Evolutionary conservation across 345 rosid genomes (phyloP), one percentile per base, ranked within the genome.

Genomic region (Citrus reticulata): DNA sequence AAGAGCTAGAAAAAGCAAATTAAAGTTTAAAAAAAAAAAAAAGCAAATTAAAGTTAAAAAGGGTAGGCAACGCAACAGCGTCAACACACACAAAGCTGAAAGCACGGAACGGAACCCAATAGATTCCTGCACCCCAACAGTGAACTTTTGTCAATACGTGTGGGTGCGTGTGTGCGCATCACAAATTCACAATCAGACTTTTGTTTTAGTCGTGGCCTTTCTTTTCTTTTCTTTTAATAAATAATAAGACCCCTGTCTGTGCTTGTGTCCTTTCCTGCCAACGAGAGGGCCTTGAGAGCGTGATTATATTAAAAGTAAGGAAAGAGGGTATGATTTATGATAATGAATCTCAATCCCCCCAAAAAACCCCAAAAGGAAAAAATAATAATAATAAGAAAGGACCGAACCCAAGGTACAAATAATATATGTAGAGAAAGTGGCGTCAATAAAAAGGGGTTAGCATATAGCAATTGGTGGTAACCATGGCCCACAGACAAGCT

Each of bases 401-500:
- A 13, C 17, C 51, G 5, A 46, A 46, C 51, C 51, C 51, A 34
- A 35, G 22, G 59, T n/a, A 55, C 24, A 7, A 34, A 65, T 9
- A 4, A 65, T 20, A 6, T 30, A n/a, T 20, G 27, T 3, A 58
- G 25, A 24, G 35, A 72, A 60, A 68, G 82, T 17, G 9, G 81
- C 69, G 61, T 80, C 80, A 27, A 25, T 65, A 85, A 85, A 86
- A 79, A 85, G 88, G 88, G 73, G 40, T 62, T 54, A 54, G 51
- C 51, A 10, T 46, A 46, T 0, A 54, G 22, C 58, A 54, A 54
- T 54, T 54, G 58, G 58, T 27, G 59, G 76, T 54, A 71, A 14
- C 51, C 5, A 13, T 74, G 83, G 29, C 89, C 88, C 80, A 84
- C 83, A 66, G 25, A 76, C 87, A 77, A 63, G 80, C 85, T 84